Base-by-base conservation (phyloP, 495 filamentous ascomycete genomes). In the Hypoxylon rickii region DNA sequence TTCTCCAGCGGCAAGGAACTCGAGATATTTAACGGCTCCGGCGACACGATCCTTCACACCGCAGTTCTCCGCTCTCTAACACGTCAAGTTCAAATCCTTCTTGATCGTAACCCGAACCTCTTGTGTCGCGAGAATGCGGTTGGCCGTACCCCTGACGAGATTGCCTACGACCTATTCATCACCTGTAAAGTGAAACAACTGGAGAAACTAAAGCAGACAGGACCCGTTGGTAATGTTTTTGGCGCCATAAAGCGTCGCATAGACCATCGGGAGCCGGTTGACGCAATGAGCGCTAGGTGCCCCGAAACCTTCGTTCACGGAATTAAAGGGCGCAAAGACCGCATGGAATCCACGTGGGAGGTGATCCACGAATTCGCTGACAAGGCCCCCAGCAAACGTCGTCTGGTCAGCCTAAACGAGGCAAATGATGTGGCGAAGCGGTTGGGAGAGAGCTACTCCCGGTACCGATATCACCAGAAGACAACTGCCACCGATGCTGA, bases 361-460 rank as follows among this genome's bases (percentile, higher is more conserved):
- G 26, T 73, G 1, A 58, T 69, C 52, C 51, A 59, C 41, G 67
- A 73, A 17, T 50, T 37, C 36, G 38, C 71, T 20, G 45, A 59
- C 38, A 49, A 65, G 39, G 15, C 49, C 33, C 37, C 24, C 10
- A 49, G 44, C 21, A 88, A 85, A 73, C 73, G 87, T 39, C 79
- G 74, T 32, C 73, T 90, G 7, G 86, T 90, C 20, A 86, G 76
- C 48, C 68, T 90, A 54, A 76, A 80, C 56, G 86, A 90, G 62
- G 87, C 87, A 7, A 90, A 89, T 54, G 85, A 89, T 59, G 86
- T 90, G 6, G 82, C 86, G 1, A 85, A 82, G 65, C 66, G 88
- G 21, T 61, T 92, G 38, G 79, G 79, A 19, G 58, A 74, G 52
- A 61, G 65, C 51, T 55, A 70, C 32, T 33, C 50, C 20, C 47